phyloP scores from a whole-genome alignment of 2,329 filamentous ascomycete genomes.

The Fonsecaea erecta region DNA sequence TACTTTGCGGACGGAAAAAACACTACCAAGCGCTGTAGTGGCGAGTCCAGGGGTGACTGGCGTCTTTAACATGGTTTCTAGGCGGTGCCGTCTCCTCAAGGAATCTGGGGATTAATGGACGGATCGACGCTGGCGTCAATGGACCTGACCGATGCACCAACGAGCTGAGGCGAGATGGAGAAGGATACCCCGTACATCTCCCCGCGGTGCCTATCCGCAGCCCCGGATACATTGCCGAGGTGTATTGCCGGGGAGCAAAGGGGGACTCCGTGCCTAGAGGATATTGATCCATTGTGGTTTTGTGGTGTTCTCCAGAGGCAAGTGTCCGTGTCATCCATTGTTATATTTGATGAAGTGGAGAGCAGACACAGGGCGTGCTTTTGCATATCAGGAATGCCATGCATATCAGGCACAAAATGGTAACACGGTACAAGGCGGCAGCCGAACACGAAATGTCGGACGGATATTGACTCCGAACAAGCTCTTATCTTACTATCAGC shows the following conservation, averaged over 20 bases:
- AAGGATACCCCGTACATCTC: constrained; percentile 12
- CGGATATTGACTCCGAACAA: not conserved
- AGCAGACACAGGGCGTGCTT: not conserved
- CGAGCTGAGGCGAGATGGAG: not conserved
- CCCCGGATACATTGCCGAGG: constrained; percentile 19
- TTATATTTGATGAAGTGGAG: not conserved
- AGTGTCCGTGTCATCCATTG: not conserved
- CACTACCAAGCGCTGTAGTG: not conserved
- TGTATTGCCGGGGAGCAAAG: constrained; percentile 5
- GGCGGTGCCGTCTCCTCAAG: not conserved
- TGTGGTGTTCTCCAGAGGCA: not conserved
- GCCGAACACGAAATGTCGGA: not conserved
- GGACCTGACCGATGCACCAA: not conserved
- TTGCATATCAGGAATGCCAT: not conserved
- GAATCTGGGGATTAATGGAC: not conserved
- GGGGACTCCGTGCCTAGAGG: not conserved
- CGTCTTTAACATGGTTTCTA: not conserved
- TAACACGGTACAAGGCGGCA: not conserved
- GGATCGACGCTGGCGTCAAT: constrained; percentile 8
- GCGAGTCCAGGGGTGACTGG: not conserved
- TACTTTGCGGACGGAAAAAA: not conserved
- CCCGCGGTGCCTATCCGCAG: constrained; percentile 12
- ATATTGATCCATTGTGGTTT: not conserved
- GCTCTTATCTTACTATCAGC: not conserved
- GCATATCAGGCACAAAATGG: not conserved